Evolutionary conservation across 495 filamentous ascomycete genomes (phyloP).

Genomic region (Xylaria scruposa): DNA sequence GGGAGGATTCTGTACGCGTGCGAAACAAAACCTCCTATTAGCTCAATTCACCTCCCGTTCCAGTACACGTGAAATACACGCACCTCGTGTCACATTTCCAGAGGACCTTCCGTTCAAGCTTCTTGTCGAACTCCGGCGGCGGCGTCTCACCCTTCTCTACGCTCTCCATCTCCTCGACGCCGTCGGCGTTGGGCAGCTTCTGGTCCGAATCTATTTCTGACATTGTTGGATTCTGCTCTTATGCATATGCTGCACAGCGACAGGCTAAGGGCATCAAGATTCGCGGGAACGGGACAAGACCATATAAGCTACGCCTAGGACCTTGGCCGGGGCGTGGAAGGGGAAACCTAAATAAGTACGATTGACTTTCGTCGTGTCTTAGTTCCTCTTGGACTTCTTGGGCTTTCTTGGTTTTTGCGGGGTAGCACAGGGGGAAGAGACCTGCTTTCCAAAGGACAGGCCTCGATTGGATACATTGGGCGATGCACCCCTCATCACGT

Average conservation of each 20-base stretch:
- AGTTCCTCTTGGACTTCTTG: conserved; percentile 20
- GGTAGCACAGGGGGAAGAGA: neutral
- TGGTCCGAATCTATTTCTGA: conserved; percentile 5
- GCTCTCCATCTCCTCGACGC: conserved; percentile 27
- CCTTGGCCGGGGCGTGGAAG: neutral
- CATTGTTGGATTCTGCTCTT: conserved; percentile 1
- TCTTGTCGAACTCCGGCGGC: conserved; percentile 31
- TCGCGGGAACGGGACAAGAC: neutral
- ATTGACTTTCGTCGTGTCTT: neutral
- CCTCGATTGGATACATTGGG: neutral
- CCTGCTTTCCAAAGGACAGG: neutral
- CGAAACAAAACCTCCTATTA: neutral
- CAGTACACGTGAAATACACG: neutral
- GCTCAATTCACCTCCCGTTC: neutral
- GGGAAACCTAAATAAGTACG: conserved; percentile 1
- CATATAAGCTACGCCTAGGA: neutral
- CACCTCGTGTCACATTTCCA: conserved; percentile 64
- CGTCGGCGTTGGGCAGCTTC: conserved; percentile 1
- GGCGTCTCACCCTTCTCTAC: conserved; percentile 27
- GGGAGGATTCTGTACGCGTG: conserved; percentile 51
- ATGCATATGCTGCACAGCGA: neutral
- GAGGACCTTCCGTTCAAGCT: conserved; percentile 51
- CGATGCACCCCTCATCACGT: neutral
- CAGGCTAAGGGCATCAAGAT: neutral
- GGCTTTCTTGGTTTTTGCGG: conserved; percentile 16